Base-by-base conservation (phyloP, 352 stramenopile species). In the Phytophthora aleatoria region DNA sequence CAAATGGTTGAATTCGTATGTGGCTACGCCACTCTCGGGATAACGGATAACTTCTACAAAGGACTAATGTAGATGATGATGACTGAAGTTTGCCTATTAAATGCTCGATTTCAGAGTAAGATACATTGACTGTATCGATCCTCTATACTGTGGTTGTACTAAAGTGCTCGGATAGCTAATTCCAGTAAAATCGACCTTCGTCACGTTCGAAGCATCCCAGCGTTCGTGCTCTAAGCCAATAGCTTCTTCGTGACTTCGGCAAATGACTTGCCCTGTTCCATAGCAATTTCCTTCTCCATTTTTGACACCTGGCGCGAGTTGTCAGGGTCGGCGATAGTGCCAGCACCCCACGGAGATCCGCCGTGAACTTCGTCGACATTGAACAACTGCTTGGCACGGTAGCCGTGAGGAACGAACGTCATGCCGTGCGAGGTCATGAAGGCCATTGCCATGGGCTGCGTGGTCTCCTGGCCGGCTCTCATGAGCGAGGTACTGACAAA, bases 381-480 rank as follows among this genome's bases (percentile, higher is more conserved):
- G 42, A 59, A 52, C 8, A 66, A 31, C 13, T 59, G n/a, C 31
- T 57, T 57, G 6, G 58, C 31, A 24, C 58, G 58, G 58, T 43
- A 66, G 11, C 58, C 58, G 20, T 58, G 47, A 43, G 57, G 57
- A 10, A 65, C 49, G 39, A 52, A 65, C 3, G 41, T 54, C 49
- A 66, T 66, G 6, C 58, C 50, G 31, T 66, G 58, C 12, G 41
- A 58, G 42, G 36, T 42, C 41, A 66, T 48, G 49, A 60, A 66
- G 3, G 50, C 31, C 58, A 66, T 57, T 13, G 58, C 42, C 20
- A 31, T 42, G 10, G 55, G 49, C 9, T 24, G 26, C 33, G 58
- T 66, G 38, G 58, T 60, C 11, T 65, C 49, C 41, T 65, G 57
- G 5, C 49, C 57, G 26, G 48, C 57, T n/a, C 58, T 41, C 33